Evolutionary conservation across 108 stramenopile species (phyloP).

Genomic region (Thalassiosira profunda): DNA sequence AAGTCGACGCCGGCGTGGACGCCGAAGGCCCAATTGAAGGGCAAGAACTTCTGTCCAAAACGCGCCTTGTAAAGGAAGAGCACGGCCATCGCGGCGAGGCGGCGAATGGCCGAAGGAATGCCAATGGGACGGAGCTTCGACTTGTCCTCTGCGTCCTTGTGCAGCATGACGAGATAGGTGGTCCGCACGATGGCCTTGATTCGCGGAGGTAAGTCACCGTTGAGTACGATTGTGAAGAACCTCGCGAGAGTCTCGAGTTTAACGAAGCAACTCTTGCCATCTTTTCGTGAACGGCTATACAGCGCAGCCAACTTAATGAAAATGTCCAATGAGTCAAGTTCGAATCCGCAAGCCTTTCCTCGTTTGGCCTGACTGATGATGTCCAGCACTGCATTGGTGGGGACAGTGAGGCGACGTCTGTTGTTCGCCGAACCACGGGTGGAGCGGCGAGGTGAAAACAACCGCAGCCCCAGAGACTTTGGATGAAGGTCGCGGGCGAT

Average conservation of each 20-base stretch:
- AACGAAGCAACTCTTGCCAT: not conserved
- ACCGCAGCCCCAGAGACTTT: no score
- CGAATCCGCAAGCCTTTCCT: slow-evolving; percentile 6
- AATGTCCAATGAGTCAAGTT: not conserved
- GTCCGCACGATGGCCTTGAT: no score
- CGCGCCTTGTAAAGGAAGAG: not conserved
- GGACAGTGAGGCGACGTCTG: no score
- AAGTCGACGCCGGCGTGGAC: not conserved
- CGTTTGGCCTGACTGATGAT: not conserved
- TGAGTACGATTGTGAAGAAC: not conserved
- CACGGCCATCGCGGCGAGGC: not conserved
- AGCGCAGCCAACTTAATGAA: not conserved
- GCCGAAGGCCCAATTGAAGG: not conserved
- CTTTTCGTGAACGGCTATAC: no score
- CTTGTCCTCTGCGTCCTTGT: slow-evolving; percentile 5
- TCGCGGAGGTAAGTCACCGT: no score
- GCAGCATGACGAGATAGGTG: slow-evolving; percentile 10
- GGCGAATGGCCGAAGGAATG: slow-evolving; percentile 9
- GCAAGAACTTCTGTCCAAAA: not conserved
- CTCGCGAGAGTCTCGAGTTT: no score
- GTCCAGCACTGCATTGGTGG: no score
- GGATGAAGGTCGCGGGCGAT: no score
- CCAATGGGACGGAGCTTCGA: slow-evolving; percentile 12
- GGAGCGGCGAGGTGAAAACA: no score
- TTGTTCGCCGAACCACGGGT: no score